A percentile compares a stretch with the other conserved stretches of the same genome.
phyloP scores from a whole-genome alignment of 345 rosid species.

The Populus euphratica region DNA sequence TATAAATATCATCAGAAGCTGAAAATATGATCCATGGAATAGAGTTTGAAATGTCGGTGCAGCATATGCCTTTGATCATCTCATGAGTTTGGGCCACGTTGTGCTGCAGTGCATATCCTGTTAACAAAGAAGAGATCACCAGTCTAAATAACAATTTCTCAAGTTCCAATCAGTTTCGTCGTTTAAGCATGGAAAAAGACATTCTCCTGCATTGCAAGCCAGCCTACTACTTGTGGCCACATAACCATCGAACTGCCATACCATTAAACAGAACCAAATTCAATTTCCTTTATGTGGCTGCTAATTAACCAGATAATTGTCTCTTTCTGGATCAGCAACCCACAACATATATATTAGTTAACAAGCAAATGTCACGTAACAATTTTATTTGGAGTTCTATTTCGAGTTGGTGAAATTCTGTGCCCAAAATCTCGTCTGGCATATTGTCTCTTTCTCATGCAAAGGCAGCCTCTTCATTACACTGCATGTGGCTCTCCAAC shows the following conservation, averaged over 20 bases:
- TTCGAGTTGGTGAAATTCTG: neutral
- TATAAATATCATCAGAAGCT: neutral
- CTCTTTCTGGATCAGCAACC: neutral
- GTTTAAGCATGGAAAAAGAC: neutral
- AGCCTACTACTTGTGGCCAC: neutral
- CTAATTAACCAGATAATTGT: neutral
- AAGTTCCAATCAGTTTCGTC: neutral
- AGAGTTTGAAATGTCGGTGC: neutral
- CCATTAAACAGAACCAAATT: too few species aligned
- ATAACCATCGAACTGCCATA: neutral
- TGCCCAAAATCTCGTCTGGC: neutral
- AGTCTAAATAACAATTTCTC: neutral
- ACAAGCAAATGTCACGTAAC: too few species aligned
- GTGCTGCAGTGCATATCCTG: neutral
- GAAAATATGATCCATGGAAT: neutral
- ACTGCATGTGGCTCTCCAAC: constrained; percentile 1
- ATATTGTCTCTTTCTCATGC: neutral
- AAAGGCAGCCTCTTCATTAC: neutral
- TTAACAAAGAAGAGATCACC: too few species aligned
- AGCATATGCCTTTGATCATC: neutral
- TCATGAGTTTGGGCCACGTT: neutral
- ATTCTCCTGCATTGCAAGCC: neutral
- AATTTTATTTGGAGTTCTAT: too few species aligned
- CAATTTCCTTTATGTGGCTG: neutral
- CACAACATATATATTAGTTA: too few species aligned